These are phyloP conservation scores for Picochlorum sp. DNA, from an alignment of 139 green algal species.

Conservation along the genomic window DNA sequence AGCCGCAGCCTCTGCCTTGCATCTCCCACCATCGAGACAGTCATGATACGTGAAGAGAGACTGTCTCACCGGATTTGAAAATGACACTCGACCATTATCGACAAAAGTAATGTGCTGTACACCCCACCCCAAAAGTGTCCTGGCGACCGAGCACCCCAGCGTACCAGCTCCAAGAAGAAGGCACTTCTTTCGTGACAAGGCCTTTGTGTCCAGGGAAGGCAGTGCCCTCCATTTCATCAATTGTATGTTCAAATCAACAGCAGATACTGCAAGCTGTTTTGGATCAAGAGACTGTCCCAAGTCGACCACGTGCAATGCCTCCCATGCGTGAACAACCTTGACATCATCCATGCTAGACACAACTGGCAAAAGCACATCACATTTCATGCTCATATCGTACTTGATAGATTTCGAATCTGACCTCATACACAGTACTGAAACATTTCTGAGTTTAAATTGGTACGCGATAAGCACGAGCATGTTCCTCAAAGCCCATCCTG, in stretches of 20 bases:
- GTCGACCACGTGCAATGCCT: conserved; percentile 39
- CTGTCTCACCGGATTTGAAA: conserved; percentile 85
- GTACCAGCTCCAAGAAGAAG: conserved; percentile 88
- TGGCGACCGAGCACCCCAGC: conserved; percentile 85
- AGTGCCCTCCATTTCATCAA: conserved; percentile 93
- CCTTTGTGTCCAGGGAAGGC: conserved; percentile 58
- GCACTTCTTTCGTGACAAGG: conserved; percentile 54
- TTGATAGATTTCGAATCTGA: conserved; percentile 27
- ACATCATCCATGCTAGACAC: conserved; percentile 3
- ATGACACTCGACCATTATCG: conserved; percentile 72
- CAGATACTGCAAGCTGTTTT: conserved; percentile 40
- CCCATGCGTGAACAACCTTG: background rate
- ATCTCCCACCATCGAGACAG: conserved; percentile 72
- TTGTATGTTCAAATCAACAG: conserved; percentile 89
- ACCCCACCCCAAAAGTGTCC: conserved; percentile 86
- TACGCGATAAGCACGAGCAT: conserved; percentile 59
- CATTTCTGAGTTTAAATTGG: conserved; percentile 8
- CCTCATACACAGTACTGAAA: conserved; percentile 68
- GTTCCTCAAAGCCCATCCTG: conserved; percentile 84
- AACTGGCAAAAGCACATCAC: conserved; percentile 44
- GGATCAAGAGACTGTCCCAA: conserved; percentile 69
- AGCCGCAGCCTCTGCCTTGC: conserved; percentile 83
- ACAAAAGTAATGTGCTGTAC: conserved; percentile 79
- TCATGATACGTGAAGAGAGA: conserved; percentile 84
- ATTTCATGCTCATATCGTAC: conserved; percentile 23